Base-by-base conservation (phyloP, 768 basidiomycete species). In the Albatrellus ellisii region DNA sequence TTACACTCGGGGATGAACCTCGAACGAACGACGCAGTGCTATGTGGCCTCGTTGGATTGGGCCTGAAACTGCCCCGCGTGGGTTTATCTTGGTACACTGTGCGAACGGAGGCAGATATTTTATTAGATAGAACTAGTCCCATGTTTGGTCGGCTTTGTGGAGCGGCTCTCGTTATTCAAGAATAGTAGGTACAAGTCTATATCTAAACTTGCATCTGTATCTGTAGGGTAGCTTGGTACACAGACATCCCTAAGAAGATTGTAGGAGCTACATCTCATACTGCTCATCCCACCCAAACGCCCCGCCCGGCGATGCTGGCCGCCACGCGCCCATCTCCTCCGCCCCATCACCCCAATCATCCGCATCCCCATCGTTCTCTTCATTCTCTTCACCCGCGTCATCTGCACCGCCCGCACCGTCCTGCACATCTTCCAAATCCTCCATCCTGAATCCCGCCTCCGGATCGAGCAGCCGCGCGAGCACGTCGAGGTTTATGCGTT, bases 401-500 rank as follows among this genome's bases (percentile, higher is more conserved):
- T n/a, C 10, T 22, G 11, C 12, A 8, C 10, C 39, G 22, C 20
- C 50, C 3, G 58, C 56, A 33, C 52, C 45, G 40, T 57, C 57
- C 17, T 41, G 52, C 31, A 51, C 54, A 2, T 57, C 53, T 4
- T 62, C 53, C 18, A 57, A 53, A 20, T 56, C 54, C 41, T 56
- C 17, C n/a, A 42, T n/a, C 11, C 14, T 15, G 17, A 15, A 15
- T 11, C 34, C 34, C 22, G 17, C 34, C 17, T 18, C 4, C 2
- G n/a, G 51, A 17, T 46, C 53, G 14, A 83, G 60, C 41, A 84
- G 63, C 32, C 59, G 62, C 12, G 66, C 59, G 25, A 80, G 58
- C 14, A 69, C 77, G 39, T 77, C 72, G 59, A 76, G 66, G 54
- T 83, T 60, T 44, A 81, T 61, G 34, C 73, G 58, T 42, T 57